Base-by-base conservation (phyloP, 2,329 filamentous ascomycete species). In the Ophiosphaerella narmari region DNA sequence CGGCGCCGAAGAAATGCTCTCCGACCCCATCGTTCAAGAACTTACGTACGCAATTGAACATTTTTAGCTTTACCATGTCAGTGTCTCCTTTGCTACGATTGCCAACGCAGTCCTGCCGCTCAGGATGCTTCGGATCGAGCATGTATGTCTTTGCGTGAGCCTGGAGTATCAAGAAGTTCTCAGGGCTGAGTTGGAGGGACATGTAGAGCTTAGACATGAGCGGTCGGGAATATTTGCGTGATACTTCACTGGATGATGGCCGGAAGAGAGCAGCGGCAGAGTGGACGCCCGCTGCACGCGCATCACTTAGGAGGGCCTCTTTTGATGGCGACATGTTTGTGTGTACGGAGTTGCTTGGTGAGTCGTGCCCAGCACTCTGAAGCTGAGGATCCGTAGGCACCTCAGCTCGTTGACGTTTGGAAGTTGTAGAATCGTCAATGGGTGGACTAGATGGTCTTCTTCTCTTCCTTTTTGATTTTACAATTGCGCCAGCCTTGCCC, bases 181-280 rank as follows among this genome's bases (percentile, higher is more conserved):
- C 82, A 0, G 82, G 80, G 2, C 78, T 79, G 14, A 84, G 71
- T 54, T 82, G 79, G 13, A 85, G 74, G 1, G 81, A 83, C 24
- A 79, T 69, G 57, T 82, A 84, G 33, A 85, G 72, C 52, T 82
- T 83, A 35, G 80, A 82, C 74, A 84, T 82, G 4, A 82, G 80
- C 16, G 81, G 81, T 1, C 82, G 78, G 1, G 81, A 84, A 59
- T 82, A 79, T 59, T 84, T 84, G 64, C 82, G 82, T 43, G 77
- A 76, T 31, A 74, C 73, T 3, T 76, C 66, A 12, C 63, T 60
- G 1, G 68, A 67, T 8, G 70, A 50, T n/a, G 59, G 65, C 11
- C 81, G 75, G 55, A 83, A 83, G 8, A 83, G 70, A 3, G 81
- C 80, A 1, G 78, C 78, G 1, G 80, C 81, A 18, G 70, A 73